Percentiles rank a stretch among this genome's conserved stretches.
Conservation (phyloP, 2,329 filamentous ascomycete genomes). For the Teratosphaeria gauchensis region DNA sequence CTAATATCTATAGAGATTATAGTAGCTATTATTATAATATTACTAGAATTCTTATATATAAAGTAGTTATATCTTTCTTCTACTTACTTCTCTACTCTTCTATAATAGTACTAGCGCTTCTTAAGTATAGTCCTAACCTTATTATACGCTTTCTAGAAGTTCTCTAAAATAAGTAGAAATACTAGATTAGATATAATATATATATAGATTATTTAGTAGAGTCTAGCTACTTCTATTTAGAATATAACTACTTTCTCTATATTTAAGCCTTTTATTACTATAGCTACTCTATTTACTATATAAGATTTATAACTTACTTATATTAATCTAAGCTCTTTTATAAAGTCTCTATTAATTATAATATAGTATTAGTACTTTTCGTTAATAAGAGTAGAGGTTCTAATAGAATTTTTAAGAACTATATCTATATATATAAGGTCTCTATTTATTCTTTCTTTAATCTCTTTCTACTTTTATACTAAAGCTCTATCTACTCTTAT, state of each 20-base stretch:
- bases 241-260: slow-evolving; percentile 3
- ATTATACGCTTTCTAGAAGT: slow-evolving; percentile 2
- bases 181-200: slow-evolving; percentile 1
- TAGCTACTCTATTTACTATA: neutral
- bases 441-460: slow-evolving; percentile 1
- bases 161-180: neutral
- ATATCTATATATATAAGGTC: slow-evolving; percentile 3
- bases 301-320: neutral
- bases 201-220: neutral
- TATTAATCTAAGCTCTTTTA: slow-evolving; percentile 1
- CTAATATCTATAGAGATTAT: no score
- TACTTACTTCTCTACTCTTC: neutral
- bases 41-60: neutral
- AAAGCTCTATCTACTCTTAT: slow-evolving; percentile 1
- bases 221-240: neutral
- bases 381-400: slow-evolving; percentile 4
- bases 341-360: slow-evolving; percentile 5
- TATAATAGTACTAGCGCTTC: slow-evolving; percentile 32
- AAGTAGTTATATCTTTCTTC: neutral
- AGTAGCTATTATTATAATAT: neutral
- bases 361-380: slow-evolving; percentile 5
- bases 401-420: slow-evolving; percentile 1
- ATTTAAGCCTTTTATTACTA: neutral
- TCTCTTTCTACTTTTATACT: neutral
- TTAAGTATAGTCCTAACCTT: slow-evolving; percentile 14